Evolutionary conservation across 805 yeast species (phyloP), one percentile per base, ranked within the genome.

Genomic region (Yarrowia sp.): DNA sequence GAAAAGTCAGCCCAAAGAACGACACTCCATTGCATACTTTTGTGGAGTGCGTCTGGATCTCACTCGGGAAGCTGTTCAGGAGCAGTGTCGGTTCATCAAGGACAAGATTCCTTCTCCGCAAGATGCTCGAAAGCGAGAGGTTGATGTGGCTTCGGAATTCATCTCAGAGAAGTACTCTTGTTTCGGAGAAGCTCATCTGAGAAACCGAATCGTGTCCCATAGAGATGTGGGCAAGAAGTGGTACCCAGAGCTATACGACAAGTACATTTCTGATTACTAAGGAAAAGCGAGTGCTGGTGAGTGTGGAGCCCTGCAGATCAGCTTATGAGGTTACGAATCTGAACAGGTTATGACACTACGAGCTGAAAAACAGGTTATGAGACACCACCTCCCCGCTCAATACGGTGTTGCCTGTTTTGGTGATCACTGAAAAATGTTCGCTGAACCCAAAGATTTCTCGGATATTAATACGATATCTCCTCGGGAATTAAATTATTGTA

Each of bases 1-100:
- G 9, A 72, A 79, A 64, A 79, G 81, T 22, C 88, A 87, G 1
- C 70, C 77, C 55, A 74, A 69, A 10, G 74, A 78, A 10, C 73
- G 77, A 36, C 79, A 72, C 58, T 82, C 85, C 14, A 77, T 84
- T 42, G 86, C 87, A 8, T 84, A 82, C 71, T 84, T 84, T 74
- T 84, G 81, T 61, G 76, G 78, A 2, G 79, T 78, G n/a, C 71
- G 77, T 26, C 71, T 77, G n/a, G 74, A 73, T 36, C 72, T 77
- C 49, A 77, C 79, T 5, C 70, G 72, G 1, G 70, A 72, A 9
- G 77, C 75, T 32, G 74, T 77, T 22, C 65, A 72, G 19, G 69
- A 74, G 16, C 77, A 77, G 63, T 50, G 72, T 7, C 64, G 69
- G 19, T 66, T 65, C 35, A 72, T 77, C 59, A 69, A 71, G n/a